Percentiles rank a stretch among this genome's conserved stretches.
Evolutionary conservation across 2,329 filamentous ascomycete species (phyloP).

Genomic region (Talaromyces sp.): DNA sequence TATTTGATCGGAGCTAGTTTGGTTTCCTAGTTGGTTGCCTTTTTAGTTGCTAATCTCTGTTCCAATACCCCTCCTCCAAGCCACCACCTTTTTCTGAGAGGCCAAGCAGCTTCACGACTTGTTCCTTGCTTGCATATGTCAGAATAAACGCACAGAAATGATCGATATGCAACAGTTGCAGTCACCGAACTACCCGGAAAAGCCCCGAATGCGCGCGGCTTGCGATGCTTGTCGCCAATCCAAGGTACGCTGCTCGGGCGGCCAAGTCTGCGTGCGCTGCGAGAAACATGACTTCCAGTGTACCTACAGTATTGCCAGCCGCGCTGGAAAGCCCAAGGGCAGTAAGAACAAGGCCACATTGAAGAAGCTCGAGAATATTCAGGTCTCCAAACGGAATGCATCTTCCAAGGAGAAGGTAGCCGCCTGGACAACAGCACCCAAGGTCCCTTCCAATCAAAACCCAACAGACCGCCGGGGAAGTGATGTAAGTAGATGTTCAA

Average conservation of each 20-base stretch:
- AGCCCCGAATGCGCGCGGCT: conserved; percentile 33
- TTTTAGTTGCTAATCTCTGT: not conserved
- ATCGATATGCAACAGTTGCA: conserved; percentile 16
- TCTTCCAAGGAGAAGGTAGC: conserved; percentile 16
- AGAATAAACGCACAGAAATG: conserved; percentile 9
- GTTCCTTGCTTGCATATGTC: not conserved
- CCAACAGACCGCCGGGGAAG: not conserved
- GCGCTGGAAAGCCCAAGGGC: conserved; percentile 36
- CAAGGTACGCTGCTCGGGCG: conserved; percentile 36
- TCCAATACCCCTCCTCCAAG: not conserved
- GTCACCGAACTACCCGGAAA: conserved; percentile 7
- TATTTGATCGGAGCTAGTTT: not conserved
- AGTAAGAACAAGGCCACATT: conserved; percentile 36
- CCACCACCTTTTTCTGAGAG: not conserved
- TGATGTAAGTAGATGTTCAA: not conserved
- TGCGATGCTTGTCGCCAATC: conserved; percentile 38
- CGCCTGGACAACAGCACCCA: not conserved
- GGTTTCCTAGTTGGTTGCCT: not conserved
- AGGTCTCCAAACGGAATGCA: conserved; percentile 23
- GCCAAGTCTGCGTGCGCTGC: conserved; percentile 33
- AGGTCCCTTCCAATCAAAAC: not conserved
- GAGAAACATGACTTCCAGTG: conserved; percentile 34
- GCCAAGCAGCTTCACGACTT: not conserved
- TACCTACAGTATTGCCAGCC: conserved; percentile 34
- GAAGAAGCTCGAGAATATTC: conserved; percentile 31